These are phyloP conservation scores for Trichoderma polysporum DNA, from an alignment of 2,329 filamentous ascomycete species.

Conservation along the genomic window DNA sequence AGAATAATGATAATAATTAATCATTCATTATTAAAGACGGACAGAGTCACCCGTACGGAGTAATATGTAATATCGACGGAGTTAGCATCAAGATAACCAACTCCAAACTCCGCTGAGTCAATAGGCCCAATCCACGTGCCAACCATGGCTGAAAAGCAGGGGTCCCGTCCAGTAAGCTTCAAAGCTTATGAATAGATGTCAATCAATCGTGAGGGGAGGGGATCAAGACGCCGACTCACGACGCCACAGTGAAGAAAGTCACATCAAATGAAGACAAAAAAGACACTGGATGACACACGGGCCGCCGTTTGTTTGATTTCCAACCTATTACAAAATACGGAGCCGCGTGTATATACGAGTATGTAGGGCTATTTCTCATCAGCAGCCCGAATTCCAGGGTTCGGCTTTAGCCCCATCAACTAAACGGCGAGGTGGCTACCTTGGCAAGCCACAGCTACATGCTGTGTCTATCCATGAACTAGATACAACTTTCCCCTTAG, in stretches of 20 bases:
- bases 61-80: background rate
- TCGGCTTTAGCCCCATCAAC: background rate
- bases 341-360: background rate
- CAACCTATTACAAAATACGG: background rate
- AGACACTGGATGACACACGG: background rate
- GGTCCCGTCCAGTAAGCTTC: constrained; percentile 15
- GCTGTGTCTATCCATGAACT: too few relatives aligned
- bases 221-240: background rate
- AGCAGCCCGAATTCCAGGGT: background rate
- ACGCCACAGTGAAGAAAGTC: background rate
- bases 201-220: background rate
- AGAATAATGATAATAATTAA: too few relatives aligned
- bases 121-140: constrained; percentile 7
- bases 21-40: background rate
- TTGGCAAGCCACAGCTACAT: too few relatives aligned
- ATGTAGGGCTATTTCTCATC: background rate
- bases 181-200: constrained; percentile 7
- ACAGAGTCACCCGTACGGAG: too few relatives aligned
- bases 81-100: background rate
- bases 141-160: constrained; percentile 1
- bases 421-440: background rate
- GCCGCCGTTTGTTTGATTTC: background rate
- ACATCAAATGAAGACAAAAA: background rate
- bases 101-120: constrained; percentile 1
- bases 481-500: too few relatives aligned